These are phyloP conservation scores for Tetrastigma voinierianum DNA, from an alignment of 164 flowering plant genomes.

Conservation along the genomic window DNA sequence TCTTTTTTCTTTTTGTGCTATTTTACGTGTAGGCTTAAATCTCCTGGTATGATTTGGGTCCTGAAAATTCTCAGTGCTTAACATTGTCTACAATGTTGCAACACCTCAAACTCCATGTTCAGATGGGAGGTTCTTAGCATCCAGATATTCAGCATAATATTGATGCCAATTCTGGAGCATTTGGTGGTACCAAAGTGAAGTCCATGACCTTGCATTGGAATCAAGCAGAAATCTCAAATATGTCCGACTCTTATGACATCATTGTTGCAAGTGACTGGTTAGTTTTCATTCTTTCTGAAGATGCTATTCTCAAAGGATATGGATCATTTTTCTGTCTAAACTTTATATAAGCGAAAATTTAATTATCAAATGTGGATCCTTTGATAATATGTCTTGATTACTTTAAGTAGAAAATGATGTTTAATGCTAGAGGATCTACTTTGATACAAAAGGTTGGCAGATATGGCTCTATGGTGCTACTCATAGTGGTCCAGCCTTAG, in stretches of 20 bases:
- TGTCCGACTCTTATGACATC: constrained; percentile 47
- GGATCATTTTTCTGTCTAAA: neutral
- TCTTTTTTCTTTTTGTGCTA: too few species aligned
- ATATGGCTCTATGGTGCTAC: neutral
- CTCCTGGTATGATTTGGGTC: too few species aligned
- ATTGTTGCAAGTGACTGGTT: constrained; percentile 76
- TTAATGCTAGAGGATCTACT: neutral
- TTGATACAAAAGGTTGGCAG: neutral
- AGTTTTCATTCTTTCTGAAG: neutral
- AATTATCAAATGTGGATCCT: neutral
- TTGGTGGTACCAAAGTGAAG: constrained; percentile 63
- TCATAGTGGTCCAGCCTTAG: neutral
- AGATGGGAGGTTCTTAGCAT: constrained; percentile 43
- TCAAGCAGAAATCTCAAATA: constrained; percentile 31
- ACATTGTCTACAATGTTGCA: too few species aligned
- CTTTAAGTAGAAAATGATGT: too few species aligned
- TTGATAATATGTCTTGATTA: neutral
- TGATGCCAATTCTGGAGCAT: constrained; percentile 49
- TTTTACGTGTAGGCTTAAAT: too few species aligned
- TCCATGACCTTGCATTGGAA: constrained; percentile 77
- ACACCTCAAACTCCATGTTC: neutral
- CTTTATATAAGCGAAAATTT: neutral
- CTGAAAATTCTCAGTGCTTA: too few species aligned
- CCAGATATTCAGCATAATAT: constrained; percentile 78
- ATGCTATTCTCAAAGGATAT: neutral